These are phyloP conservation scores for Eucalyptus pauciflora DNA, from an alignment of 345 rosid species.

Conservation along the genomic window DNA sequence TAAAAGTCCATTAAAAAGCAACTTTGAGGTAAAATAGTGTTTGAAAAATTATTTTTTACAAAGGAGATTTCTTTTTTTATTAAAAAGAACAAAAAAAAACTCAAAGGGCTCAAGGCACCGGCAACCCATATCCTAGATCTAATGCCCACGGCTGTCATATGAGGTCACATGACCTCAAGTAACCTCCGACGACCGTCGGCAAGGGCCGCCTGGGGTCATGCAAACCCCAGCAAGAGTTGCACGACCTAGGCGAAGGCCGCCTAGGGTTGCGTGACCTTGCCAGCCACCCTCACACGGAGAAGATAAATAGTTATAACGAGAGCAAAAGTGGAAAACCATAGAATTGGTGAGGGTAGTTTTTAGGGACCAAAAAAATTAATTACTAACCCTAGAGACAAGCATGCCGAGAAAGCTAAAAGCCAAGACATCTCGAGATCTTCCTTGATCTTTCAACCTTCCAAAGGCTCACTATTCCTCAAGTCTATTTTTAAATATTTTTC, in stretches of 20 bases:
- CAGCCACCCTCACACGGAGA: accelerated
- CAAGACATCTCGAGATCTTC: no score
- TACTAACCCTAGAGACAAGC: neutral
- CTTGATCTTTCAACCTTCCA: neutral
- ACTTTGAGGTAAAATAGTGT: neutral
- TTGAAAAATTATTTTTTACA: neutral
- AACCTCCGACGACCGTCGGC: accelerated
- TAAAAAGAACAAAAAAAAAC: no score
- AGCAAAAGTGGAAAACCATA: neutral
- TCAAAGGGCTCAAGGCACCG: accelerated
- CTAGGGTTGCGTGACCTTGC: neutral
- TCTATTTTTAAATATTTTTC: no score
- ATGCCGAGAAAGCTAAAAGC: no score
- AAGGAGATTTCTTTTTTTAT: neutral
- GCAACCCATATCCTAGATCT: no score
- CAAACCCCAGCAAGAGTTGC: neutral
- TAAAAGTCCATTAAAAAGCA: no score
- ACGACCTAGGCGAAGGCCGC: accelerated
- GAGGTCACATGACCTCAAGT: neutral
- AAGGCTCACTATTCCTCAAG: neutral
- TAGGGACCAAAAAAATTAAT: no score
- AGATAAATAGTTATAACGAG: neutral
- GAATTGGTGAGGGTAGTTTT: neutral
- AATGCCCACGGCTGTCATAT: accelerated
- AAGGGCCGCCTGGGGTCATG: neutral